Evolutionary conservation across 1,284 basidiomycete species (phyloP), one percentile per base, ranked within the genome.

Genomic region (Ustilago tritici): DNA sequence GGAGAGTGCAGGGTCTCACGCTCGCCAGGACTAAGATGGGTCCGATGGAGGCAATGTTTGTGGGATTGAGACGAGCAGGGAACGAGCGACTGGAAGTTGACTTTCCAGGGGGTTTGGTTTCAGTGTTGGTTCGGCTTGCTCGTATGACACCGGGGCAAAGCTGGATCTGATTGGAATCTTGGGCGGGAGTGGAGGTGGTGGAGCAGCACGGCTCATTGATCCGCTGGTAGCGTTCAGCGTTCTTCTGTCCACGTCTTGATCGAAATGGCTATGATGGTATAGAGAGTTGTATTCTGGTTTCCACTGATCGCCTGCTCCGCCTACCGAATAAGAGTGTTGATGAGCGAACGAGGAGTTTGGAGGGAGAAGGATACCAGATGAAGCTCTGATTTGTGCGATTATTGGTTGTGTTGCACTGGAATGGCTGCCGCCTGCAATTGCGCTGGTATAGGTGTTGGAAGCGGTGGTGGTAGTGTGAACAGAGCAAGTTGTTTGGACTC

Each of bases 101-200:
- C 23, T 28, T 28, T 28, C 2, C 23, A 28, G 46, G 19, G 0
- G 19, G 2, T 53, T 52, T 23, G 32, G 31, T 36, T 23, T 41
- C 60, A 58, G 5, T 53, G 40, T 17, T 34, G 46, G n/a, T 53
- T 59, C 12, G 38, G 17, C 17, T 17, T 47, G 61, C 4, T 47
- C 46, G 31, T 54, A n/a, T 36, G 12, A n/a, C 0, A 3, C 23
- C 53, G 35, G 10, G 6, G 43, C 43, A 31, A 56, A 47, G 6
- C 23, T 23, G 3, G 65, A 49, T 10, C 64, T 53, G 41, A 76
- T 34, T 7, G 73, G 73, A 19, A 76, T 76, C 31, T 76, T 76
- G 6, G 73, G 73, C 17, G 73, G 73, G 8, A 67, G 36, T 6
- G 73, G 73, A 2, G 73, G 68, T 3, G 61, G 32, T 3, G 19